Conservation (phyloP, 2,329 filamentous ascomycete genomes). For the Fusarium liriodendri region DNA sequence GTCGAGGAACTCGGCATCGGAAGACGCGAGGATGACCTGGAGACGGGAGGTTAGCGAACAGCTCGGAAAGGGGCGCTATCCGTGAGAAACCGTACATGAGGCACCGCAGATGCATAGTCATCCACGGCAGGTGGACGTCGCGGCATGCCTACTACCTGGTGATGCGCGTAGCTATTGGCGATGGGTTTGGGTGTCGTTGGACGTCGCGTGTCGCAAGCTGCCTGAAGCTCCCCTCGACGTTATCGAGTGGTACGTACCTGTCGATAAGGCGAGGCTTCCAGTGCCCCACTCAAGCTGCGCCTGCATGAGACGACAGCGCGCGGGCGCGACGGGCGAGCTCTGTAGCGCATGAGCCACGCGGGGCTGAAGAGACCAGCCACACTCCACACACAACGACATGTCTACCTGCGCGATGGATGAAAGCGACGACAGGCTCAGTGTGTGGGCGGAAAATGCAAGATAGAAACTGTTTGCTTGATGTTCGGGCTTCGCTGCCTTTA, state of each 20-base stretch:
- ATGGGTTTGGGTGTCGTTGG: slow-evolving; percentile 20
- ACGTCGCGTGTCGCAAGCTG: slow-evolving; percentile 34
- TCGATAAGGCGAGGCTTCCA: neutral
- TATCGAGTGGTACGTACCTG: slow-evolving; percentile 12
- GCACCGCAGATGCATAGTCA: slow-evolving; percentile 60
- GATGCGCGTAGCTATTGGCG: slow-evolving; percentile 16
- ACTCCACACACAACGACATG: neutral
- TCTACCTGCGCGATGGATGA: neutral
- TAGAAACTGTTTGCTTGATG: neutral
- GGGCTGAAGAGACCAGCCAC: neutral
- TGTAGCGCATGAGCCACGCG: neutral
- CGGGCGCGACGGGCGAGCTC: neutral
- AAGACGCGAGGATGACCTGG: slow-evolving; percentile 91
- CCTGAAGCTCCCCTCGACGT: slow-evolving; percentile 12
- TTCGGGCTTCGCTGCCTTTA: neutral
- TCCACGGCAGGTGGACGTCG: slow-evolving; percentile 59
- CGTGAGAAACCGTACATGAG: slow-evolving; percentile 52
- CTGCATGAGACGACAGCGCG: neutral
- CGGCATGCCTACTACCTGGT: slow-evolving; percentile 51
- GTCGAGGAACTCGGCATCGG: slow-evolving; percentile 94
- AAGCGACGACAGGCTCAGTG: neutral
- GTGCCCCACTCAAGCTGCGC: neutral
- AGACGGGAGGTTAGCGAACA: slow-evolving; percentile 16
- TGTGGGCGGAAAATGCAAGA: neutral
- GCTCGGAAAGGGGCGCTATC: slow-evolving; percentile 2